Evolutionary conservation across 441 rosid species (phyloP).

Genomic region (Gossypium trilobum): DNA sequence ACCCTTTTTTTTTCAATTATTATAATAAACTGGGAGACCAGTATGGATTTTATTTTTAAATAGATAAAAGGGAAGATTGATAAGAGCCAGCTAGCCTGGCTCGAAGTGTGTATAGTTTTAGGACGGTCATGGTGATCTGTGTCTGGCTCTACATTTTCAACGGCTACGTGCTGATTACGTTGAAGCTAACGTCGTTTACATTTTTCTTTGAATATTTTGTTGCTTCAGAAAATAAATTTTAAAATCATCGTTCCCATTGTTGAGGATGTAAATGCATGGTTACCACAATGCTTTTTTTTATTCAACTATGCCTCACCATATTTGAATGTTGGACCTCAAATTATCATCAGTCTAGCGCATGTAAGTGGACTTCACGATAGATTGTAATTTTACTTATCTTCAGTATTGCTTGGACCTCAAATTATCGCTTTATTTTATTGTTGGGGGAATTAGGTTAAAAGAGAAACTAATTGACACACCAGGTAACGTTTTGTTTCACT

Average conservation of each 20-base stretch:
- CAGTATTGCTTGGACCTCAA: background rate
- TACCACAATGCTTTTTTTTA: background rate
- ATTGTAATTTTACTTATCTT: background rate
- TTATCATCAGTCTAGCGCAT: background rate
- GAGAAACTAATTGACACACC: no score
- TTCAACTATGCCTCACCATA: no score
- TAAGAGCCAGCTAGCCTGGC: constrained; percentile 31
- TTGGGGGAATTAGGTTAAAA: no score
- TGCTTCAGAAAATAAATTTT: background rate
- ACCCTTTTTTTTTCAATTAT: background rate
- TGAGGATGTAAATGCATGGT: background rate
- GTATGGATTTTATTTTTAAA: background rate
- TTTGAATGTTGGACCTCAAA: background rate
- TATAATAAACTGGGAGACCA: background rate
- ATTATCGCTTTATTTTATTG: no score
- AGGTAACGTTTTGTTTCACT: no score
- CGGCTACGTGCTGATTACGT: constrained; percentile 26
- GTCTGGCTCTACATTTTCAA: constrained; percentile 24
- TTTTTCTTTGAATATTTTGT: background rate
- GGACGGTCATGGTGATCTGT: constrained; percentile 34
- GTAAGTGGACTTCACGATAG: constrained; percentile 6
- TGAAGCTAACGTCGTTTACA: constrained; percentile 17
- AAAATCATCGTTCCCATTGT: no score
- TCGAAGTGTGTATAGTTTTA: constrained; percentile 8
- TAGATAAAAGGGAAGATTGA: background rate